Percentiles rank a stretch among this genome's conserved stretches.
phyloP scores from a whole-genome alignment of 1,284 basidiomycete species.

The Microbotryum scabiosae region DNA sequence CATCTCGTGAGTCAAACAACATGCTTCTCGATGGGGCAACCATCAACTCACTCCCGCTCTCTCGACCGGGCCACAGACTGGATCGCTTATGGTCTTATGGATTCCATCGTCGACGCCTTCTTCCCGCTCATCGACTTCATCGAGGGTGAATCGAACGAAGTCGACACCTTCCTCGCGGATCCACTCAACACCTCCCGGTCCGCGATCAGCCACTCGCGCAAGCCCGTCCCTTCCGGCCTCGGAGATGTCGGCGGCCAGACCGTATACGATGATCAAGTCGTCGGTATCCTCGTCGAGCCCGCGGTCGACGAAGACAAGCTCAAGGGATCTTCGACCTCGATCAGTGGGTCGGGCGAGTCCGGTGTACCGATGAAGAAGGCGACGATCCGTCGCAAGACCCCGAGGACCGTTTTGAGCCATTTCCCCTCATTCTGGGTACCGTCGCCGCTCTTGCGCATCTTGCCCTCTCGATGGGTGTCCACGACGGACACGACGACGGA shows the following conservation, averaged over 20 bases:
- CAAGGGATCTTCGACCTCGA: not conserved
- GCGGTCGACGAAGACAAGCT: slow-evolving; percentile 35
- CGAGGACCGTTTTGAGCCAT: slow-evolving; percentile 1
- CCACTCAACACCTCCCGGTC: slow-evolving; percentile 36
- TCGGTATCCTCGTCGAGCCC: slow-evolving; percentile 19
- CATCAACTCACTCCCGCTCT: not conserved
- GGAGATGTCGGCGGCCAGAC: slow-evolving; percentile 16
- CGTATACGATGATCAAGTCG: slow-evolving; percentile 21
- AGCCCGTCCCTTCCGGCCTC: slow-evolving; percentile 14
- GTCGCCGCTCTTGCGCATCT: slow-evolving; percentile 3
- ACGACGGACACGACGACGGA: slow-evolving; percentile 4
- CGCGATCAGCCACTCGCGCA: not conserved
- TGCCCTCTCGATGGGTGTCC: slow-evolving; percentile 4
- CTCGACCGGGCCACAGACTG: slow-evolving; percentile 53
- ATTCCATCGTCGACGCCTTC: slow-evolving; percentile 90
- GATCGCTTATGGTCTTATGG: slow-evolving; percentile 88
- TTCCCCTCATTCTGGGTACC: slow-evolving; percentile 6
- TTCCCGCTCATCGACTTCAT: slow-evolving; percentile 78
- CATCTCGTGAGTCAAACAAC: slow-evolving; percentile 51
- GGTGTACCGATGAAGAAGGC: slow-evolving; percentile 15
- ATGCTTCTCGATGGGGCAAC: slow-evolving; percentile 28
- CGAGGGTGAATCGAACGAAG: slow-evolving; percentile 68
- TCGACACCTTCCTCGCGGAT: slow-evolving; percentile 58
- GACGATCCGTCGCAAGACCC: slow-evolving; percentile 10
- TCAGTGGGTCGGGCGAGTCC: not conserved